Evolutionary conservation across 257 asterid species (phyloP).

Genomic region (Solanum chilense): DNA sequence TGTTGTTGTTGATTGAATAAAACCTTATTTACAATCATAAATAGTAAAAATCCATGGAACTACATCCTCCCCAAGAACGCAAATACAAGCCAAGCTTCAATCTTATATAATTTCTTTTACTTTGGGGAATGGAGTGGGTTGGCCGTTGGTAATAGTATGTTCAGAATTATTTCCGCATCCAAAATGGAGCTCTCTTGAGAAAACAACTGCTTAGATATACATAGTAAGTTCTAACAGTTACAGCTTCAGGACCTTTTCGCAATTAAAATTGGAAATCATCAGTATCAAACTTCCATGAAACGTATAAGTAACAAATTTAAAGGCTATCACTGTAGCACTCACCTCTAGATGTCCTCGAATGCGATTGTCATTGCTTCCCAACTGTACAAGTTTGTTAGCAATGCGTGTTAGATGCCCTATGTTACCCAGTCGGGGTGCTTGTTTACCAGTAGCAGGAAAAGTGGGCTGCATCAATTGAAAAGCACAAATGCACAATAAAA

Average conservation of each 20-base stretch:
- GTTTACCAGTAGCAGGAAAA: constrained; percentile 46
- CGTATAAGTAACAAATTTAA: not conserved
- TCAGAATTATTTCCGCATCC: not conserved
- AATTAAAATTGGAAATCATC: not conserved
- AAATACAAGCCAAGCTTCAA: not conserved
- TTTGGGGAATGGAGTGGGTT: not conserved
- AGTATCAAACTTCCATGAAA: not conserved
- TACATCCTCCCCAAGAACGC: not conserved
- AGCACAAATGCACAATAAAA: not conserved
- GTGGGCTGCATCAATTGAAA: constrained; percentile 58
- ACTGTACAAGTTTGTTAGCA: constrained; percentile 67
- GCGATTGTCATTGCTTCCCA: constrained; percentile 37
- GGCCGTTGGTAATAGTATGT: not conserved
- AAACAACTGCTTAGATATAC: not conserved
- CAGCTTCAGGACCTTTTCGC: not conserved
- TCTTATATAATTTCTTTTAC: not conserved
- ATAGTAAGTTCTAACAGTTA: not conserved
- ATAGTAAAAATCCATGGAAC: not conserved
- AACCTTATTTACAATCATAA: not conserved
- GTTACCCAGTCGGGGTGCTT: constrained; percentile 69
- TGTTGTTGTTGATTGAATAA: not conserved
- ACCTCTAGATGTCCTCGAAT: constrained; percentile 72
- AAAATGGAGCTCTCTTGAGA: not conserved
- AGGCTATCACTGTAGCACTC: not conserved
- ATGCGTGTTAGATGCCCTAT: constrained; percentile 80